phyloP scores from a whole-genome alignment of 75 land plant species.

The Selaginella moellendorffii region DNA sequence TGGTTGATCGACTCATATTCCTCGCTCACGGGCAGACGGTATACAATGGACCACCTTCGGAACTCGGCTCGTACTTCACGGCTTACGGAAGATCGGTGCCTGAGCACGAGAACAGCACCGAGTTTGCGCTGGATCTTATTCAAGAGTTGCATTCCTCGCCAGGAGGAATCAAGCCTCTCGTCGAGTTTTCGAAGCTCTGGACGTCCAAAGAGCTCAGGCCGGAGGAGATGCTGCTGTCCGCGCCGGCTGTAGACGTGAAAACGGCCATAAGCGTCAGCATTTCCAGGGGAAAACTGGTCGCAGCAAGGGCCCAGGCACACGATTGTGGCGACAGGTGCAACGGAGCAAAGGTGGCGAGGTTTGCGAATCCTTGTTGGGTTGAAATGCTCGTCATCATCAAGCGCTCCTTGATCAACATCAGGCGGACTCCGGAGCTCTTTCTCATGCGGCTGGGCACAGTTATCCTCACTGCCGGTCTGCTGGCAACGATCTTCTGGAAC shows the following conservation, averaged over 20 bases:
- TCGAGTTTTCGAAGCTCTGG: constrained; percentile 48
- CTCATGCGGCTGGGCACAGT: constrained; percentile 45
- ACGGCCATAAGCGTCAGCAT: constrained; percentile 51
- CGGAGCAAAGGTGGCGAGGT: constrained; percentile 24
- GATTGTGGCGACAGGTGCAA: background rate
- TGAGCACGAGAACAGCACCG: constrained; percentile 46
- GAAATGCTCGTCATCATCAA: constrained; percentile 41
- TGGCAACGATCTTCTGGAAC: constrained; percentile 76
- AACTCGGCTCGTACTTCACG: constrained; percentile 30
- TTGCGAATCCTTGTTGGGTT: constrained; percentile 53
- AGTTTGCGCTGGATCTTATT: constrained; percentile 61
- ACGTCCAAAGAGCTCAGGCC: background rate
- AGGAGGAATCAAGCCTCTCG: constrained; percentile 34
- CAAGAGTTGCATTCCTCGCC: constrained; percentile 28
- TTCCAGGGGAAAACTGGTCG: constrained; percentile 46
- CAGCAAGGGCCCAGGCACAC: constrained; percentile 13
- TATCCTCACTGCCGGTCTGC: constrained; percentile 50
- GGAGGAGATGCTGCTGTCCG: background rate
- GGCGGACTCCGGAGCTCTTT: constrained; percentile 66
- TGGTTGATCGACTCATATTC: constrained; percentile 42
- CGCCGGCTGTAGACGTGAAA: constrained; percentile 15
- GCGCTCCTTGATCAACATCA: constrained; percentile 43
- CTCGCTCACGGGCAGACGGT: constrained; percentile 52
- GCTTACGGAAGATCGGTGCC: constrained; percentile 57
- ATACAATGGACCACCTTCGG: constrained; percentile 37